These are phyloP conservation scores for Hemileccinum hortonii DNA, from an alignment of 1,284 basidiomycete species.

Conservation along the genomic window DNA sequence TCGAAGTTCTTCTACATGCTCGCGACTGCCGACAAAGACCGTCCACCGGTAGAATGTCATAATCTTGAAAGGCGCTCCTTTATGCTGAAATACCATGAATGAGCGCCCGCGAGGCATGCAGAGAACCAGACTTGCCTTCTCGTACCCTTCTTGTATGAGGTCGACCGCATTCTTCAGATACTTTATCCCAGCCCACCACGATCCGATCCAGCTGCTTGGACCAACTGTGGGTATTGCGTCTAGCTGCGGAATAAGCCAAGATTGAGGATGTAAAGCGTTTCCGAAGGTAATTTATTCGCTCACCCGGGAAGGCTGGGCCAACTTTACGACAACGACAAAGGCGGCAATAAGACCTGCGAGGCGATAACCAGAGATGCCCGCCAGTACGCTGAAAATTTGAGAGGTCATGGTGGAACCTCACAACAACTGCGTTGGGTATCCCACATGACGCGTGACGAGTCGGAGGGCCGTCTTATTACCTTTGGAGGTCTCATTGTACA, in stretches of 20 bases:
- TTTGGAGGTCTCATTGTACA: too few species aligned
- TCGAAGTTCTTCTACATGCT: slow-evolving; percentile 42
- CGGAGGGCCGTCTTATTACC: too few species aligned
- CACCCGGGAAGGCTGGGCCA: not conserved
- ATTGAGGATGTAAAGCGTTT: not conserved
- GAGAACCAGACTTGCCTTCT: slow-evolving; percentile 4
- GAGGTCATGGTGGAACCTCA: not conserved
- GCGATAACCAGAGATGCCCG: not conserved
- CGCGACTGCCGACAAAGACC: slow-evolving; percentile 38
- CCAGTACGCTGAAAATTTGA: not conserved
- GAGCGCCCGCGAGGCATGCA: not conserved
- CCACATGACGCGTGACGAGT: too few species aligned
- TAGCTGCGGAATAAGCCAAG: not conserved
- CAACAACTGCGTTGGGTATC: too few species aligned
- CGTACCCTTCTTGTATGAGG: slow-evolving; percentile 19
- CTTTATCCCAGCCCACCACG: slow-evolving; percentile 13
- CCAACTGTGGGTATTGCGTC: slow-evolving; percentile 20
- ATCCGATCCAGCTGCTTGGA: slow-evolving; percentile 11
- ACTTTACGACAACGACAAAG: not conserved
- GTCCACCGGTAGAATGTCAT: slow-evolving; percentile 40
- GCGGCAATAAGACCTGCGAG: not conserved
- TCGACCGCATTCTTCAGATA: slow-evolving; percentile 6
- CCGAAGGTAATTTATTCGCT: not conserved
- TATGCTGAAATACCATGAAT: not conserved
- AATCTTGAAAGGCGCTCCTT: slow-evolving; percentile 37